phyloP scores from a whole-genome alignment of 805 yeast genomes.

The Saccharomycopsis amapae region DNA sequence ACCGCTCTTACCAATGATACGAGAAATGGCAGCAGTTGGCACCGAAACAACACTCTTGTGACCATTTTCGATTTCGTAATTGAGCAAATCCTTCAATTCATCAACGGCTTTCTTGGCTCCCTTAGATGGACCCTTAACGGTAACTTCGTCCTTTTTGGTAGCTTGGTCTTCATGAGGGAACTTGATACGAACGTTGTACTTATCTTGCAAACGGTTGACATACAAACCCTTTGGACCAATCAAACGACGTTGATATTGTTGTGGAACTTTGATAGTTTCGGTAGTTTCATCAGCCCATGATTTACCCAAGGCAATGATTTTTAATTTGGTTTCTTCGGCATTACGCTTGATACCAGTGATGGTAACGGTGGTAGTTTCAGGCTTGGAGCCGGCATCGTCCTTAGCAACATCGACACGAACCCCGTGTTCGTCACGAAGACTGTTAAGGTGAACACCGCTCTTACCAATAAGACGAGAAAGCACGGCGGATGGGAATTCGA shows the following conservation, averaged over 20 bases:
- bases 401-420: conserved; percentile 71
- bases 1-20: conserved; percentile 87
- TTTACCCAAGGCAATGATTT: conserved; percentile 52
- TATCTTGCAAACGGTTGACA: conserved; percentile 78
- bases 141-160: conserved; percentile 51
- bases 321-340: conserved; percentile 62
- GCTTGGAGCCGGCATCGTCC: conserved; percentile 33
- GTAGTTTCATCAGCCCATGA: conserved; percentile 78
- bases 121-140: conserved; percentile 81
- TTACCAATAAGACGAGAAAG: conserved; percentile 85
- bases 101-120: conserved; percentile 79
- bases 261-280: conserved; percentile 60
- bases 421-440: conserved; percentile 64
- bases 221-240: conserved; percentile 81
- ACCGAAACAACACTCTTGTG: conserved; percentile 55
- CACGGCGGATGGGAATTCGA: conserved; percentile 58
- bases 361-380: conserved; percentile 41
- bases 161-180: conserved; percentile 55
- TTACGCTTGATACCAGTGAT: conserved; percentile 74
- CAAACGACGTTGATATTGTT: conserved; percentile 68
- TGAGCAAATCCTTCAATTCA: conserved; percentile 74
- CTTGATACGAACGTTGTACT: conserved; percentile 72
- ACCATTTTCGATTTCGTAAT: conserved; percentile 84
- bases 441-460: conserved; percentile 68
- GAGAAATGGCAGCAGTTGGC: conserved; percentile 68